phyloP scores from a whole-genome alignment of 768 basidiomycete genomes.

The Lactarius vividus region DNA sequence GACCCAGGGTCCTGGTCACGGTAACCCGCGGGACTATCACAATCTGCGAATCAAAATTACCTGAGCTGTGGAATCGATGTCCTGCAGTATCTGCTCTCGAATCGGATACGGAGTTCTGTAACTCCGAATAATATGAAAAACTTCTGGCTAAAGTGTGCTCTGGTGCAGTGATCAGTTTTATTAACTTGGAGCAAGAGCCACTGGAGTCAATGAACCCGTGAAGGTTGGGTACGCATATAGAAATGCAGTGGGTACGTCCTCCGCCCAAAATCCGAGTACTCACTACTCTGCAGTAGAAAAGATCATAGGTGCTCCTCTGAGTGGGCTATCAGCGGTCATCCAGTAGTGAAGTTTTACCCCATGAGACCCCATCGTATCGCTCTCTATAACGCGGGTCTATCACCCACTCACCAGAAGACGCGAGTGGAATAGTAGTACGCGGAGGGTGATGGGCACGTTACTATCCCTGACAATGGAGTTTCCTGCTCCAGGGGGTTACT shows the following conservation, averaged over 20 bases:
- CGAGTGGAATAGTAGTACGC: no score
- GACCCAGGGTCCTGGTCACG: not conserved
- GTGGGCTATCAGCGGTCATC: not conserved
- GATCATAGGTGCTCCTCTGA: not conserved
- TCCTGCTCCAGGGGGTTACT: no score
- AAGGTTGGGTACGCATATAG: not conserved
- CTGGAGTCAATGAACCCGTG: no score
- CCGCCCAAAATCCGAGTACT: not conserved
- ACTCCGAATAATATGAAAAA: not conserved
- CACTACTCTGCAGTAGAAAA: not conserved
- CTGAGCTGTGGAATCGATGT: not conserved
- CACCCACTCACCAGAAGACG: no score
- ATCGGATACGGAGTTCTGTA: not conserved
- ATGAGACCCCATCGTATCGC: not conserved
- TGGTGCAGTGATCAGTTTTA: no score
- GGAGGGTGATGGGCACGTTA: no score
- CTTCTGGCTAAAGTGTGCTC: no score
- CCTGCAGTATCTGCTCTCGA: not conserved
- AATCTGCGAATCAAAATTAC: not conserved
- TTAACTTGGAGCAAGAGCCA: no score
- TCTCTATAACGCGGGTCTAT: no score
- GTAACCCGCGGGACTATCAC: not conserved
- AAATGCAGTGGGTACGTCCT: not conserved
- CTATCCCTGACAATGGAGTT: no score
- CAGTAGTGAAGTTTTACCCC: rapidly evolving